phyloP scores from a whole-genome alignment of 1,284 basidiomycete genomes.

The Cystobasidiaceae sp. region DNA sequence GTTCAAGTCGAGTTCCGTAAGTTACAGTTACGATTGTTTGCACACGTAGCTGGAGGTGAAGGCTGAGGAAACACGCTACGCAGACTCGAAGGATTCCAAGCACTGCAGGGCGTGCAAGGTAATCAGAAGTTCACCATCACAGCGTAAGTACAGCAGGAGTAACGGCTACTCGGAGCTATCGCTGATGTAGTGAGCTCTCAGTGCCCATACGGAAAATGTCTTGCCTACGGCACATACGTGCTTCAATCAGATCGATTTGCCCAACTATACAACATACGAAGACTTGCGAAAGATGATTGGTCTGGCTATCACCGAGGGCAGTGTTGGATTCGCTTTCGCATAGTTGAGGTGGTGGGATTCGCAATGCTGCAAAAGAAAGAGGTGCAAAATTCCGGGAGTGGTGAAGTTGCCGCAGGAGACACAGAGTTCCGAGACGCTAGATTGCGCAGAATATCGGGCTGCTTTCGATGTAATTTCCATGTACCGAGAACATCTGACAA shows the following conservation, averaged over 20 bases:
- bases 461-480: too few species aligned
- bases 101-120: constrained; percentile 62
- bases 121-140: constrained; percentile 96
- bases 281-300: constrained; percentile 81
- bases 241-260: constrained; percentile 66
- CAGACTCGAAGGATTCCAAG: constrained; percentile 40
- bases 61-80: background rate
- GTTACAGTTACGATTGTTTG: background rate
- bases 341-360: background rate
- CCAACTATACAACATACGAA: constrained; percentile 87
- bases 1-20: constrained; percentile 76
- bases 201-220: constrained; percentile 52
- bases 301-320: constrained; percentile 83
- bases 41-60: too few species aligned
- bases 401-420: too few species aligned
- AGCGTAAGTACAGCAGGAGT: constrained; percentile 66
- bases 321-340: constrained; percentile 27
- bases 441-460: too few species aligned
- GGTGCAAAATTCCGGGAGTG: too few species aligned
- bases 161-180: constrained; percentile 16
- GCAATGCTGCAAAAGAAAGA: too few species aligned
- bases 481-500: too few species aligned
- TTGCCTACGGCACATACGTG: constrained; percentile 85
- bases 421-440: too few species aligned
- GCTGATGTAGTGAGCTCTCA: background rate